Evolutionary conservation across 2,329 filamentous ascomycete genomes (phyloP).

Genomic region (Trichoderma harzianum): DNA sequence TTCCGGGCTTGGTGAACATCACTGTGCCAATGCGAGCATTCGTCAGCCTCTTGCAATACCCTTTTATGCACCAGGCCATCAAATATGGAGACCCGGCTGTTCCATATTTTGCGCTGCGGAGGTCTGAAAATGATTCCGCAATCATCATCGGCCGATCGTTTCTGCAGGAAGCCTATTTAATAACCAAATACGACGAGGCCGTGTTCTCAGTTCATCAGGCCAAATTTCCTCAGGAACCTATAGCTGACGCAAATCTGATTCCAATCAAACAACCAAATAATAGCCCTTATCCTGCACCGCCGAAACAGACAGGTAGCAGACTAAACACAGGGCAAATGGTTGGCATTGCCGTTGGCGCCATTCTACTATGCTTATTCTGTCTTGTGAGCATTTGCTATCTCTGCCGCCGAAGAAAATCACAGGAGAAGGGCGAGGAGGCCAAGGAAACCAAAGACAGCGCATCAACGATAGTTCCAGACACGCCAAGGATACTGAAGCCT

Average conservation of each 20-base stretch:
- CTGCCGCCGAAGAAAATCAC: conserved; percentile 32
- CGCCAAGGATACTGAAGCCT: conserved; percentile 26
- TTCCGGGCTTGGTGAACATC: conserved; percentile 54
- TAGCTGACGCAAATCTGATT: conserved; percentile 39
- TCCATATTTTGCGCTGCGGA: conserved; percentile 65
- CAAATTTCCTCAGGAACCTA: conserved; percentile 44
- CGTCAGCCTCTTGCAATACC: conserved; percentile 48
- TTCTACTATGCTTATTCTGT: conserved; percentile 31
- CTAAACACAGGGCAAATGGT: conserved; percentile 42
- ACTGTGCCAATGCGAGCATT: conserved; percentile 52
- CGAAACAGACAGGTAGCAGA: conserved; percentile 18
- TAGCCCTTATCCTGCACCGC: conserved; percentile 46
- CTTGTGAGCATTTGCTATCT: conserved; percentile 33
- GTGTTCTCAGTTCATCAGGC: conserved; percentile 56
- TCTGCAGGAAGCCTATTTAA: conserved; percentile 64
- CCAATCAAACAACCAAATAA: conserved; percentile 42
- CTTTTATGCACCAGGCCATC: conserved; percentile 44
- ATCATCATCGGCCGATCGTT: conserved; percentile 66
- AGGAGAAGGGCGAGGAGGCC: conserved; percentile 24
- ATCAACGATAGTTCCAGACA: conserved; percentile 30
- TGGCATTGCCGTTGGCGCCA: conserved; percentile 45
- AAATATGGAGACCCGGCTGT: conserved; percentile 43
- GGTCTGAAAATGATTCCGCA: conserved; percentile 49
- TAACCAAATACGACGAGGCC: conserved; percentile 53
- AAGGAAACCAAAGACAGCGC: conserved; percentile 38